Base-by-base conservation (phyloP, 2,329 filamentous ascomycete genomes). In the Pseudonectria buxi region DNA sequence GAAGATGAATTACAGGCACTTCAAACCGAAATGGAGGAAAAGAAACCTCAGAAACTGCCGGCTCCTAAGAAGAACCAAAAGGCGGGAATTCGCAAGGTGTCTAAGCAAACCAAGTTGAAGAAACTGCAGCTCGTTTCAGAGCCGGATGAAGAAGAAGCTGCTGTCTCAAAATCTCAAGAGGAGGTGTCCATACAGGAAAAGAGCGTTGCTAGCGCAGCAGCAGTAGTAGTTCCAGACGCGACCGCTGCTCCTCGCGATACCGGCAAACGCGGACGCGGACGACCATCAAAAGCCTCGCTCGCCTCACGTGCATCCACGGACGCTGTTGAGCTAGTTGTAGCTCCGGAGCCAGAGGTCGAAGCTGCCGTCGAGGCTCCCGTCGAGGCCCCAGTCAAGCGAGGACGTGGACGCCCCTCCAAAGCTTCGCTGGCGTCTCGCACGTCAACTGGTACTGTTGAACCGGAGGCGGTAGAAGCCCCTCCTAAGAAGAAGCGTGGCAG, bases 1-100 rank as follows among this genome's bases (percentile, higher is more conserved):
- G 68, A 76, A 5, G 68, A 68, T 7, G 74, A 78, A 36, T 53
- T 77, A 5, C 59, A 60, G 31, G 62, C 64, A 4, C 55, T 78
- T 9, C 65, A 74, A 38, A 60, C 62, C 13, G 68, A 76, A 37
- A 71, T 74, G 64, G 58, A 64, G 15, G 46, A 58, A 5, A 57
- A 68, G 13, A 54, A 55, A 30, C 43, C 44, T 7, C 64, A 69
- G 27, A 49, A 59, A n/a, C 46, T 72, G 0, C 56, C 62, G 4
- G 59, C 71, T 10, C 64, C 71, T 4, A 77, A 77, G 56, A 77
- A 74, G 51, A 71, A 68, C 16, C 69, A 69, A 32, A 76, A 76
- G 46, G 53, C 68, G 3, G 67, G 57, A n/a, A 58, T 64, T 4
- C 66, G 67, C 29, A 78, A 76, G 44, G 63, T 46, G 1, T 72